A percentile compares a stretch with the other conserved stretches of the same genome.
Evolutionary conservation across 345 rosid species (phyloP).

Genomic region (Arabidopsis suecica): DNA sequence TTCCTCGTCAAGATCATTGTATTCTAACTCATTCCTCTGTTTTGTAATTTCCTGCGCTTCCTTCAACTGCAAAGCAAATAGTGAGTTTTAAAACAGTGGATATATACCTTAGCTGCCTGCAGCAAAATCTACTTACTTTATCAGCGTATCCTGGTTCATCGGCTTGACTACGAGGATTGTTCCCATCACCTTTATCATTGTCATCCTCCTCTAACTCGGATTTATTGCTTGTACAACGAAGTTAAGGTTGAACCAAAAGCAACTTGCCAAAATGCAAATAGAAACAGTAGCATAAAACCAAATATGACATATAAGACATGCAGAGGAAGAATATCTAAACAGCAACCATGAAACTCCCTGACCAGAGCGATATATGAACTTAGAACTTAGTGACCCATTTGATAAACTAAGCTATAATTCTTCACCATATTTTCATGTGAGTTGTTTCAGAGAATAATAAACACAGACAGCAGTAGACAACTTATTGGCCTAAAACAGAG

Average conservation of each 20-base stretch:
- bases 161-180: constrained; percentile 54
- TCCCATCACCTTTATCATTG: constrained; percentile 53
- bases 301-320: constrained; percentile 21
- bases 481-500: constrained; percentile 18
- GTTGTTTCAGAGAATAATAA: constrained; percentile 16
- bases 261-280: constrained; percentile 25
- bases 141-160: constrained; percentile 71
- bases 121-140: constrained; percentile 58
- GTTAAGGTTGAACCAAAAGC: constrained; percentile 59
- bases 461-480: constrained; percentile 17
- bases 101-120: constrained; percentile 14
- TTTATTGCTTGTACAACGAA: constrained; percentile 58
- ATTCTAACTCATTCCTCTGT: constrained; percentile 81
- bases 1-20: constrained; percentile 78
- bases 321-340: constrained; percentile 9
- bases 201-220: constrained; percentile 70
- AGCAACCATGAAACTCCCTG: constrained; percentile 24
- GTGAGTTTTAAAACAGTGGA: constrained; percentile 36
- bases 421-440: constrained; percentile 5
- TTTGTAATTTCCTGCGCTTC: constrained; percentile 79
- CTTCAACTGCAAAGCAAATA: constrained; percentile 67
- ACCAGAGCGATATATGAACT: constrained; percentile 13
- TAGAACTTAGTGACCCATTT: constrained; percentile 8
- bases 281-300: constrained; percentile 20
- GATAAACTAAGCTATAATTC: not conserved